Base-by-base conservation (phyloP, 108 stramenopile genomes). In the Skeletonema tropicum region DNA sequence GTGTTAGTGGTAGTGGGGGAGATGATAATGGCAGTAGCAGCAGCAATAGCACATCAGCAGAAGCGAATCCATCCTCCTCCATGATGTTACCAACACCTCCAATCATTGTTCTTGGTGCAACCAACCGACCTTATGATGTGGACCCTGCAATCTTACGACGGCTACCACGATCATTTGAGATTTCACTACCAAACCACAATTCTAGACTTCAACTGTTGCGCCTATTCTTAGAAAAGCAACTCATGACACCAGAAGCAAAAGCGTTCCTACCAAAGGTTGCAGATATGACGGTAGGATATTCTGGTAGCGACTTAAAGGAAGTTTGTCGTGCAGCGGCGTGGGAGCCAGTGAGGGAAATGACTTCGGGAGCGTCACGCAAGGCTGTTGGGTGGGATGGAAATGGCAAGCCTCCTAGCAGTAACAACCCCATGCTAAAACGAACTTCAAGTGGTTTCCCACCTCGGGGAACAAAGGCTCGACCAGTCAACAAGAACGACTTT, bases 251-350 rank as follows among this genome's bases (percentile, higher is more conserved):
- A 11, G 38, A 68, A 29, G 87, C 87, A 12, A 71, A 41, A 30
- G 57, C 68, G 0, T 91, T 85, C 63, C 30, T 98, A 35, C 82
- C 86, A 41, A 42, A 84, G 36, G 64, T 98, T 68, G 92, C 96
- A 9, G 71, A 83, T 21, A 64, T 48, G 14, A 90, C 92, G 0
- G 60, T 85, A 23, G 95, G 95, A 15, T 98, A 96, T 82, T 91
- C 94, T 5, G 97, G 98, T 26, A 94, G 95, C 64, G 98, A 99
- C 67, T 79, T 99, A 67, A 97, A 97, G 66, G 98, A 99, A 79
- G 42, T 99, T 3, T 95, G 96, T 65, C 88, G 96, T 42, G 95
- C 94, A 32, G 97, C 98, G 17, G 96, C 91, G 10, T 90, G 94
- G 92, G 90, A 89, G 41, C 85, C 91, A 6, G 81, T 96, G 6